A percentile compares a stretch with the other conserved stretches of the same genome.
phyloP scores from a whole-genome alignment of 805 yeast genomes.

The Dipodascus albidus region DNA sequence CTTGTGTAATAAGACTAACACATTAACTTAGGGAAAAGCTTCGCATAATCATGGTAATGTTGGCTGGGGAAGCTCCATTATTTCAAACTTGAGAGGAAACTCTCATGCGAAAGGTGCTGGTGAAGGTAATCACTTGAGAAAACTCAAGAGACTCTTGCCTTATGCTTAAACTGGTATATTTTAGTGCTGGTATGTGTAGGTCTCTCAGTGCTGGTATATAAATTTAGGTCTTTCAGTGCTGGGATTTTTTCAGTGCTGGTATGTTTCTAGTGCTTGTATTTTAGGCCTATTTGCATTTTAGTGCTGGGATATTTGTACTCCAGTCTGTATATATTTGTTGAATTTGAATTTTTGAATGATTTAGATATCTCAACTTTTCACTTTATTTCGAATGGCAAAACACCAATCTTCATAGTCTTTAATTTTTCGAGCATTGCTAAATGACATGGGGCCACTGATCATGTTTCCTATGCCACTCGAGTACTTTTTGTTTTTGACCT shows the following conservation, averaged over 20 bases:
- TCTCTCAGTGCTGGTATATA: too few species aligned
- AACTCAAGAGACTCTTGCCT: constrained; percentile 2
- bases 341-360: not conserved
- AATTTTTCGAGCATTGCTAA: constrained; percentile 8
- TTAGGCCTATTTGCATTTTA: too few species aligned
- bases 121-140: not conserved
- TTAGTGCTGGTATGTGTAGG: too few species aligned
- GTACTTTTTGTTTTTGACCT: constrained; percentile 9
- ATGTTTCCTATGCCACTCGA: constrained; percentile 18
- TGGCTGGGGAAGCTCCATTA: constrained; percentile 50
- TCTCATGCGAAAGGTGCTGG: constrained; percentile 2
- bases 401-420: constrained; percentile 14
- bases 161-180: constrained; percentile 1
- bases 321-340: too few species aligned
- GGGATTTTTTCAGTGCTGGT: too few species aligned
- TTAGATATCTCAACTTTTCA: not conserved
- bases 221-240: too few species aligned
- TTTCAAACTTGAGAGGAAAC: not conserved
- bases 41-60: constrained; percentile 92
- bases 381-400: not conserved
- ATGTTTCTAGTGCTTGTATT: too few species aligned
- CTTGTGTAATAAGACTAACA: not conserved
- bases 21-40: constrained; percentile 41
- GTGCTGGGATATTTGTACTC: too few species aligned
- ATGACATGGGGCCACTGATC: constrained; percentile 13